phyloP scores from a whole-genome alignment of 192 early-diverging fungal species.

The Powellomyces hirtus region DNA sequence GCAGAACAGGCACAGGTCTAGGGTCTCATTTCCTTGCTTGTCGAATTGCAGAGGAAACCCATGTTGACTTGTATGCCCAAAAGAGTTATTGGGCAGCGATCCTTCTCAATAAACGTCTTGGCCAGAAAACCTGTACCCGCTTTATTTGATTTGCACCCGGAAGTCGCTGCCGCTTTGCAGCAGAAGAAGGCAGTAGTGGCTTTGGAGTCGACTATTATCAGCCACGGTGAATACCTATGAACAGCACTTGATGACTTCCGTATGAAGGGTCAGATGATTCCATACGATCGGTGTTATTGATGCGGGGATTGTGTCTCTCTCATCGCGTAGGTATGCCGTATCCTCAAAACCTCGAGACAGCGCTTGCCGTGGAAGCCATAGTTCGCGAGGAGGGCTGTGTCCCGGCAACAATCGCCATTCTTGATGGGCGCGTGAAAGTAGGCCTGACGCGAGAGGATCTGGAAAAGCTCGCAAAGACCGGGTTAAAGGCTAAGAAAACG shows the following conservation, averaged over 20 bases:
- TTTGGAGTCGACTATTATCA: slow-evolving; percentile 93
- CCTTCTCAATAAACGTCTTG: no score
- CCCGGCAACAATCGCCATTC: slow-evolving; percentile 88
- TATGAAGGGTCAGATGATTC: neutral
- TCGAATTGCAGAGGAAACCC: no score
- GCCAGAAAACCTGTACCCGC: no score
- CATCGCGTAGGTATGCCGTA: slow-evolving; percentile 78
- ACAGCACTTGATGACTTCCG: neutral
- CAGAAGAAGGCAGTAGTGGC: slow-evolving; percentile 76
- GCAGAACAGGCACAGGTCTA: no score
- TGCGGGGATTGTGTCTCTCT: neutral
- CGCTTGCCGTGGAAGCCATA: slow-evolving; percentile 74
- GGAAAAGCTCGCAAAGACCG: slow-evolving; percentile 59
- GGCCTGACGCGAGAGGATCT: slow-evolving; percentile 68
- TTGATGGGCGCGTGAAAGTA: slow-evolving; percentile 81
- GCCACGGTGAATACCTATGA: slow-evolving; percentile 69
- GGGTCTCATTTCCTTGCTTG: no score
- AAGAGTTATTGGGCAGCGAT: no score
- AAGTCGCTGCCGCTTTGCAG: slow-evolving; percentile 59
- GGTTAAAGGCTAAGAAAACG: slow-evolving; percentile 67
- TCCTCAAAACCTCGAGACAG: slow-evolving; percentile 86
- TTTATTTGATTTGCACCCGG: slow-evolving; percentile 14
- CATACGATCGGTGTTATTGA: neutral
- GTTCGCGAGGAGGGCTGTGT: slow-evolving; percentile 68
- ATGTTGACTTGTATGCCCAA: no score